Conservation (phyloP, 345 rosid species). For the Heritiera littoralis region DNA sequence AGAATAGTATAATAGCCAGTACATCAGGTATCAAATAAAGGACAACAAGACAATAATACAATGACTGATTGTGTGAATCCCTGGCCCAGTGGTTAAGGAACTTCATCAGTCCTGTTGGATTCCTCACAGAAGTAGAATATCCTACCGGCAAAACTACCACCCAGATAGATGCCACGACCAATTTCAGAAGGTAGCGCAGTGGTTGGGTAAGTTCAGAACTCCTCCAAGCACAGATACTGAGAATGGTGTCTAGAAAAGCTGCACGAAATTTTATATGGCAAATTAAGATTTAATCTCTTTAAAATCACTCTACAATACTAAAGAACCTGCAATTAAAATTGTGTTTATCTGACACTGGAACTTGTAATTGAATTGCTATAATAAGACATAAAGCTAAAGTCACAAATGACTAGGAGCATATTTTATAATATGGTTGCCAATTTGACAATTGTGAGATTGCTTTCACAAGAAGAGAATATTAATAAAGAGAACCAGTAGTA, state of each 20-base stretch:
- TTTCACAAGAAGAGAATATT: slow-evolving; percentile 9
- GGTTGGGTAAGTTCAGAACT: slow-evolving; percentile 69
- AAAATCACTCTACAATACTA: background rate
- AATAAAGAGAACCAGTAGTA: slow-evolving; percentile 25
- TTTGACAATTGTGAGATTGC: slow-evolving; percentile 10
- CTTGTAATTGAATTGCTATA: slow-evolving; percentile 11
- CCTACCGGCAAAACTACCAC: slow-evolving; percentile 73
- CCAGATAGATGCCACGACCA: slow-evolving; percentile 76
- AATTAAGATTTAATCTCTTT: background rate
- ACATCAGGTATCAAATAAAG: slow-evolving; percentile 77
- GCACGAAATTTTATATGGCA: slow-evolving; percentile 21
- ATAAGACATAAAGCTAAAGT: background rate
- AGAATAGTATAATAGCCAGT: slow-evolving; percentile 65
- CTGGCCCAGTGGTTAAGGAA: slow-evolving; percentile 61
- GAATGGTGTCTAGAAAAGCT: slow-evolving; percentile 78
- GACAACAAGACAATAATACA: slow-evolving; percentile 69
- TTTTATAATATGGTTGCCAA: background rate
- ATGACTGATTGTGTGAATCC: slow-evolving; percentile 58
- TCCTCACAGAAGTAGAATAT: slow-evolving; percentile 66
- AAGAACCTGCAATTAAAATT: background rate
- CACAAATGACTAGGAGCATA: background rate
- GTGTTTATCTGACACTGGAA: background rate
- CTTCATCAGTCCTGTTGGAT: slow-evolving; percentile 68
- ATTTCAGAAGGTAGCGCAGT: slow-evolving; percentile 72
- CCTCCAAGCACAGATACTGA: slow-evolving; percentile 82